Percentiles rank a stretch among this genome's conserved stretches.
Conservation (phyloP, 352 stramenopile species). For the Phytophthora quininea region DNA sequence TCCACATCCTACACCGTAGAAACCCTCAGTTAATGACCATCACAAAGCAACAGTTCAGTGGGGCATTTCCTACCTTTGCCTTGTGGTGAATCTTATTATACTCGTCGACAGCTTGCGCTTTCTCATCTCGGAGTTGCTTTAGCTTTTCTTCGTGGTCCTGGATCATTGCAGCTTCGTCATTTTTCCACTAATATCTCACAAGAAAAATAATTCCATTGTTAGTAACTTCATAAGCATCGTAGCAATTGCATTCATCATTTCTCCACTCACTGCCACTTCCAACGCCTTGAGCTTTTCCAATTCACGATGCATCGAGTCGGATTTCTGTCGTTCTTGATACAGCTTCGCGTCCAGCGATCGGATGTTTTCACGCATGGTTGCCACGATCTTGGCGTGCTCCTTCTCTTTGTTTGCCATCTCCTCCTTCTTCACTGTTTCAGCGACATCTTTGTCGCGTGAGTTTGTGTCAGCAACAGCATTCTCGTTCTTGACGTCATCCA, state of each 20-base stretch:
- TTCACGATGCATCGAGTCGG: constrained; percentile 53
- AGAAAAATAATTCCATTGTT: background rate
- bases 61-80: constrained; percentile 43
- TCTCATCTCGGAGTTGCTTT: constrained; percentile 68
- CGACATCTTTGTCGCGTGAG: constrained; percentile 13
- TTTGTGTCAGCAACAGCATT: constrained; percentile 27
- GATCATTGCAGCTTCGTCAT: constrained; percentile 55
- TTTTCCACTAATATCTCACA: constrained; percentile 51
- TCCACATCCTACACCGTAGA: constrained; percentile 50
- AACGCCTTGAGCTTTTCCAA: constrained; percentile 67
- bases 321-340: constrained; percentile 51
- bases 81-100: constrained; percentile 61
- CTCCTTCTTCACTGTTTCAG: constrained; percentile 35
- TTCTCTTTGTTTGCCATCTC: constrained; percentile 41
- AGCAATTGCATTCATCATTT: background rate
- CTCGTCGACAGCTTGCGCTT: constrained; percentile 52
- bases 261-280: constrained; percentile 54
- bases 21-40: background rate
- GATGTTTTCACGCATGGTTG: constrained; percentile 45
- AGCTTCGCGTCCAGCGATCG: constrained; percentile 48
- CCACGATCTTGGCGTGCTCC: constrained; percentile 38
- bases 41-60: background rate
- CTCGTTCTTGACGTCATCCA: constrained; percentile 29
- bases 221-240: too few relatives aligned
- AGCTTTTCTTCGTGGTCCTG: constrained; percentile 68